These are phyloP conservation scores for Ophiostoma triangulosporum DNA, from an alignment of 2,329 filamentous ascomycete species.

Conservation along the genomic window DNA sequence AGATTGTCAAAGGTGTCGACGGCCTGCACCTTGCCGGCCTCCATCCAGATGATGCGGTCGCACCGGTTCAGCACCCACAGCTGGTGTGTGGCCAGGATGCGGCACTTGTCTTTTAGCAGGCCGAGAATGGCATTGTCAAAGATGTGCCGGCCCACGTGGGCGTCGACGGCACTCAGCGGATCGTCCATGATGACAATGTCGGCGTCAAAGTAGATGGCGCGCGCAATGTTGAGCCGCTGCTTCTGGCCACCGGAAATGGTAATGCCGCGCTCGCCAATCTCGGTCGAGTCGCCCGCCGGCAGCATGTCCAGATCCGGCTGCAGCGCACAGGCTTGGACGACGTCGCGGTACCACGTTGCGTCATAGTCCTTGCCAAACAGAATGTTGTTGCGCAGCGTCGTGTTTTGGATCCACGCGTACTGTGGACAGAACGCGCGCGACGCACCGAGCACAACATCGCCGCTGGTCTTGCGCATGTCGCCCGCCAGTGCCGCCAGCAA, in stretches of 20 bases:
- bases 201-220: constrained; percentile 58
- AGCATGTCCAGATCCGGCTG: constrained; percentile 81
- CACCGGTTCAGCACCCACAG: constrained; percentile 84
- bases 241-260: constrained; percentile 94
- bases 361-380: constrained; percentile 73
- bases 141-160: constrained; percentile 59
- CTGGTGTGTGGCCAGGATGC: constrained; percentile 88
- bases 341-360: constrained; percentile 64
- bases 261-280: constrained; percentile 91
- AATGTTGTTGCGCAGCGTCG: constrained; percentile 78
- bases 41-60: constrained; percentile 88
- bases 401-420: constrained; percentile 96
- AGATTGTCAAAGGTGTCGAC: constrained; percentile 83
- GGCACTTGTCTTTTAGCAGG: constrained; percentile 74
- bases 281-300: constrained; percentile 76
- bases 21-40: constrained; percentile 69
- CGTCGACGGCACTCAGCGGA: constrained; percentile 54
- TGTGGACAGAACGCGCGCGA: constrained; percentile 85
- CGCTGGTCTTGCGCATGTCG: constrained; percentile 77
- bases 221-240: constrained; percentile 85
- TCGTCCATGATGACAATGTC: constrained; percentile 59
- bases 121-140: constrained; percentile 93
- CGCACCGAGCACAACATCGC: constrained; percentile 62
- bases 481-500: constrained; percentile 79
- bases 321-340: constrained; percentile 79